Evolutionary conservation across 208 protist genomes (phyloP), one percentile per base, ranked within the genome.

Genomic region (Trypanosoma boissoni): DNA sequence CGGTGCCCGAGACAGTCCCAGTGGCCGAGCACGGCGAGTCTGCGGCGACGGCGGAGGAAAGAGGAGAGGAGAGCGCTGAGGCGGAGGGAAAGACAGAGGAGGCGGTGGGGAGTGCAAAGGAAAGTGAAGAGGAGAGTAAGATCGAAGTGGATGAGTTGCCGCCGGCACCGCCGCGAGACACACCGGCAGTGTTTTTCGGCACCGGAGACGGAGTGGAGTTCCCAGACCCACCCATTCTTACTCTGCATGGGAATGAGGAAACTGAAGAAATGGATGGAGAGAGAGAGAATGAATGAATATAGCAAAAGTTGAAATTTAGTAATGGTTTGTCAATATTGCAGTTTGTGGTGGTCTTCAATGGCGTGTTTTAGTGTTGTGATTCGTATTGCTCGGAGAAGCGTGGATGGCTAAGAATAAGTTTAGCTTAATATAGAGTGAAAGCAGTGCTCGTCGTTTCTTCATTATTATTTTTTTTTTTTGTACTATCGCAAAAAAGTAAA

Each of bases 381-480:
- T n/a, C n/a, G n/a, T n/a, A n/a, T n/a, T n/a, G n/a, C n/a, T n/a
- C n/a, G n/a, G n/a, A n/a, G 31, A 4, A 27, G 21, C 21, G 42
- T 39, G 18, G 39, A 56, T 26, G 57, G 21, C 21, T 6, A 3
- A 36, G 7, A 64, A 49, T 6, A 49, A 37, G 12, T 39, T 45
- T 31, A 36, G 32, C 26, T 1, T 16, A 31, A 53, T 16, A 52
- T 32, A 62, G 3, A 56, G 5, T 43, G 43, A 5, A 20, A 18
- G 36, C 45, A 63, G 26, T 29, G 42, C 14, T 49, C 46, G 26
- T 36, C 20, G 36, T 43, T 21, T 36, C 51, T 2, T 23, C 54
- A 69, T 59, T 70, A 21, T 71, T 39, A 51, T 57, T 59, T 57
- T 27, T 37, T 28, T 41, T 42, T 52, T 64, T 32, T 46, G 31